Evolutionary conservation across 208 protist species (phyloP), one percentile per base, ranked within the genome.

Genomic region (Crithidia thermophila): DNA sequence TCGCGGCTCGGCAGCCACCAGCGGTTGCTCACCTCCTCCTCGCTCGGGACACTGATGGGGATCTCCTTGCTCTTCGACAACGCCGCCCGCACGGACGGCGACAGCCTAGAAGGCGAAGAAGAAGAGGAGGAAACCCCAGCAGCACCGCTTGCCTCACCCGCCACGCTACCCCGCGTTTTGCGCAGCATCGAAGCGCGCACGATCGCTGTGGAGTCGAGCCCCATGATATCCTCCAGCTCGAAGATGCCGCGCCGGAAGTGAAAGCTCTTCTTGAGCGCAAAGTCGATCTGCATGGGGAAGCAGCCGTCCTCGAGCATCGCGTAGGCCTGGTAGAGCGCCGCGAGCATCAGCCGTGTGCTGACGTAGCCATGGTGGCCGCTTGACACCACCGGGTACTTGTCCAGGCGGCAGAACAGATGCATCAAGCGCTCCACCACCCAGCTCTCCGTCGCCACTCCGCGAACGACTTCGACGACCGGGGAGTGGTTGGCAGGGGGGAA

Each of bases 221-320:
- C 95, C 28, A 86, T 79, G 25, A 95, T 60, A 61, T 98, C 94
- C 47, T 90, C 78, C 66, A 97, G 45, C 58, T 85, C 71, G 27
- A 98, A 92, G 9, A 93, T 25, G 13, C 94, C 95, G 51, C 84
- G 71, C 27, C 71, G 72, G 62, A 96, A 88, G 59, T 91, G 82
- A 52, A 97, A 91, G 4, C 42, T 20, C 34, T 71, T 63, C 21
- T 69, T 49, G 45, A 97, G 37, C 4, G 81, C 87, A 27, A 52
- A 59, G 62, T 98, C 95, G 8, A 98, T 72, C 46, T 93, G 79
- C 28, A 84, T 57, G 11, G 90, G 90, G 36, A 92, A 85, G 59
- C 78, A 82, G 33, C 95, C 93, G 34, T 90, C 78, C 63, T 96
- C 83, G 20, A 98, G 66, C 75, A 98, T 85, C 18, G 87, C 67